Conservation (phyloP, 805 yeast genomes). For the Metschnikowia reukaufii region DNA sequence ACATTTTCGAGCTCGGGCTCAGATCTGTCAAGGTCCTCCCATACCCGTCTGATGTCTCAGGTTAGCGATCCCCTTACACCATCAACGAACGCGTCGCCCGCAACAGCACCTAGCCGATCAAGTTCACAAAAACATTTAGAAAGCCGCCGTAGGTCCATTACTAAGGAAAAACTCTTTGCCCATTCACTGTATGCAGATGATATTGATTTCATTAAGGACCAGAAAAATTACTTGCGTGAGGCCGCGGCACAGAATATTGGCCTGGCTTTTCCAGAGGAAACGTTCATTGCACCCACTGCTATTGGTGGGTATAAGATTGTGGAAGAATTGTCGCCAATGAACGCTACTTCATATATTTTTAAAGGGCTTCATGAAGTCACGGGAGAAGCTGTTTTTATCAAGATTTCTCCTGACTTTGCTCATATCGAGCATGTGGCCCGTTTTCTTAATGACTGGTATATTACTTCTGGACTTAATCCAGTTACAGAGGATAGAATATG, state of each 20-base stretch:
- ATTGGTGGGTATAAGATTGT: constrained; percentile 26
- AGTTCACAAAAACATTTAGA: constrained; percentile 6
- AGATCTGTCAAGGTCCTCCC: constrained; percentile 15
- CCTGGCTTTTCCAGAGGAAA: constrained; percentile 13
- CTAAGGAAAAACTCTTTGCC: constrained; percentile 19
- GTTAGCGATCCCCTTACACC: constrained; percentile 8
- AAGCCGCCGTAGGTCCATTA: constrained; percentile 8
- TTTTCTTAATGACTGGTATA: constrained; percentile 37
- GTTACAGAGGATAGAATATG: constrained; percentile 20
- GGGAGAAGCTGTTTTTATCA: constrained; percentile 20
- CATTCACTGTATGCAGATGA: constrained; percentile 28
- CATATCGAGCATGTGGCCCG: constrained; percentile 25
- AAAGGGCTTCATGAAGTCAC: constrained; percentile 20
- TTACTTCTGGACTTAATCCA: constrained; percentile 27
- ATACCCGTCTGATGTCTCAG: constrained; percentile 11
- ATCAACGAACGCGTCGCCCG: constrained; percentile 5
- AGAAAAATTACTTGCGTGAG: constrained; percentile 20
- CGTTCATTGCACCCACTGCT: constrained; percentile 18
- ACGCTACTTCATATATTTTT: constrained; percentile 18
- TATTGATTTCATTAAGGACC: constrained; percentile 26
- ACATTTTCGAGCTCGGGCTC: constrained; percentile 13
- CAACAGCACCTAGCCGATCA: constrained; percentile 4
- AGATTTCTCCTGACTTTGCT: constrained; percentile 27
- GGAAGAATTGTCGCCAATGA: constrained; percentile 19
- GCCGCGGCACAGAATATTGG: constrained; percentile 12